These are phyloP conservation scores for Fusarium clavum DNA, from an alignment of 2,329 filamentous ascomycete genomes.

Conservation along the genomic window DNA sequence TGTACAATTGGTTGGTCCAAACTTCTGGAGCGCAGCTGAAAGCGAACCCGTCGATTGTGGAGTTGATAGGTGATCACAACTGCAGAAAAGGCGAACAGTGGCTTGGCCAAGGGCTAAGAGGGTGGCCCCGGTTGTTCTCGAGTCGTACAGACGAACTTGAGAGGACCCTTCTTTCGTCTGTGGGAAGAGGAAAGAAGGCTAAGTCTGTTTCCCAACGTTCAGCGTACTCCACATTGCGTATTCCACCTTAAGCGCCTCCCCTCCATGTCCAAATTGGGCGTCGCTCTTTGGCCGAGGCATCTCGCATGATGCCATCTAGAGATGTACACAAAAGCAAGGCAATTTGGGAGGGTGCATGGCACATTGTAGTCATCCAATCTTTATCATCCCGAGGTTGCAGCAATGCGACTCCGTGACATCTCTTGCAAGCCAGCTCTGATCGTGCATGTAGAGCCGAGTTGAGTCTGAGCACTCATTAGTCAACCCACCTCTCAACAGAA, in stretches of 20 bases:
- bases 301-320: constrained; percentile 5
- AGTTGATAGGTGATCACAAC: constrained; percentile 6
- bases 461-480: background rate
- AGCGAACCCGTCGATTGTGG: constrained; percentile 10
- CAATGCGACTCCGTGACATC: constrained; percentile 26
- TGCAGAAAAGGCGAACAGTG: constrained; percentile 22
- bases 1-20: constrained; percentile 17
- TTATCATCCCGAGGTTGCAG: constrained; percentile 17
- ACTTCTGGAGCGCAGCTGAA: constrained; percentile 9
- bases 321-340: background rate
- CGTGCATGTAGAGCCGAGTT: constrained; percentile 12
- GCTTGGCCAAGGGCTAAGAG: constrained; percentile 1
- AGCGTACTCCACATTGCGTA: background rate
- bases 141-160: background rate
- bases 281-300: background rate
- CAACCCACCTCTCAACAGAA: constrained; percentile 2
- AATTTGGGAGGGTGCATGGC: background rate
- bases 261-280: background rate
- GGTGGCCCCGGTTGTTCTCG: background rate
- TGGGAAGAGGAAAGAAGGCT: constrained; percentile 25
- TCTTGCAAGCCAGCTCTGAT: constrained; percentile 8
- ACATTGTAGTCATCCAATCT: background rate
- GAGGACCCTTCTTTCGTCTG: background rate
- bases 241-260: background rate
- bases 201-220: constrained; percentile 3